Evolutionary conservation across 2,329 filamentous ascomycete genomes (phyloP), one percentile per base, ranked within the genome.

Genomic region (Calycina marina): DNA sequence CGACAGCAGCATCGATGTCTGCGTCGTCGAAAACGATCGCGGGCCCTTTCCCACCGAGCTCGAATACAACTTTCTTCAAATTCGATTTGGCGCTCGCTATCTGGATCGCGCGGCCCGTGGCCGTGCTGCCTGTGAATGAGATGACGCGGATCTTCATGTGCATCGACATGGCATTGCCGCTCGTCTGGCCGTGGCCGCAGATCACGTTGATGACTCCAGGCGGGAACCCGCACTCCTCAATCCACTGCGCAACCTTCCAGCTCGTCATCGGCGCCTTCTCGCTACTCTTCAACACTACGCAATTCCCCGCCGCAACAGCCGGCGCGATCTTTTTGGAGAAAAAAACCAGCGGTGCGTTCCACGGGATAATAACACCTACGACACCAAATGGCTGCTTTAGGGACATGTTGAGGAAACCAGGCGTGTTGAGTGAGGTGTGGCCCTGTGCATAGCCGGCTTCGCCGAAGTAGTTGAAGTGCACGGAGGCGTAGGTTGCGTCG

Each of bases 51-150:
- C 73, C 73, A 12, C 73, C 72, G 4, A 70, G 69, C 52, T 76
- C 71, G 5, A 75, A 60, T 1, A 69, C 71, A 34, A 75, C 67
- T 46, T 70, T 71, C 55, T 74, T 75, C 39, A 70, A 51, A 40
- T 61, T 79, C 1, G 44, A 47, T 2, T 65, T 56, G 11, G 69
- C 64, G 0, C 78, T 77, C 49, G 43, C 69, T 51, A 77, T 77
- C 73, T 83, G 82, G 40, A 84, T 80, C 22, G 72, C 61, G 26
- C 69, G 66, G 4, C 73, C 79, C 0, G 78, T 84, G 2, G 62
- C 58, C 0, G 78, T 83, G 1, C 72, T 78, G 14, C 79, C 79
- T 0, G 79, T 85, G 42, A 85, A 85, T 0, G 78, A 15, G 11
- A 39, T 22, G 6, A 28, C 37, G 2, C 47, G 38, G 5, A 54